Evolutionary conservation across 441 rosid species (phyloP).

Genomic region (Populus hybrid): DNA sequence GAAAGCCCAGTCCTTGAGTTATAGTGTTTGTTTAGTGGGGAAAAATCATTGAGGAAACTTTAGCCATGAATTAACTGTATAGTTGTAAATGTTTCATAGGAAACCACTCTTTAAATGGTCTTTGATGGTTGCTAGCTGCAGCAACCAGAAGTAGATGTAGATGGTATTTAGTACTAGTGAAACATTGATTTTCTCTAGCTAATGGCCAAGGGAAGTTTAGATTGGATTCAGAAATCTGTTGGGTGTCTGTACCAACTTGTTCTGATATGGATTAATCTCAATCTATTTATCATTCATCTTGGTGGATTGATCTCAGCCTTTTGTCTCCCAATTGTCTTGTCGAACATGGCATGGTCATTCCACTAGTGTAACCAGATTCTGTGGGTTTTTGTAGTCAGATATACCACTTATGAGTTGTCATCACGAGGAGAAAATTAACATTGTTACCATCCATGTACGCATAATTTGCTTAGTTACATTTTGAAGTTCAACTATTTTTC

Average conservation of each 20-base stretch:
- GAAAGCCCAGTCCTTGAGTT: neutral
- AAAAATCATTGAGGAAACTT: neutral
- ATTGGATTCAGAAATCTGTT: neutral
- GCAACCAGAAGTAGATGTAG: neutral
- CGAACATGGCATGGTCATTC: neutral
- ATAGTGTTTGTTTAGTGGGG: neutral
- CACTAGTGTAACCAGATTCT: neutral
- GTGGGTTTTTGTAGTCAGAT: neutral
- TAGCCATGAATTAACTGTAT: neutral
- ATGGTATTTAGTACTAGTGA: neutral
- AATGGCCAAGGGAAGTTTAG: neutral
- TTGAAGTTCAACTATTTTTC: no score
- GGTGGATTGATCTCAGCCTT: neutral
- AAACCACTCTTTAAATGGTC: neutral
- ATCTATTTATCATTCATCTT: neutral
- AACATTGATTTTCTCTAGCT: neutral
- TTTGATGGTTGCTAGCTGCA: neutral
- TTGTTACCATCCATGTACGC: neutral
- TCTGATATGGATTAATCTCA: neutral
- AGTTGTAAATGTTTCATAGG: neutral
- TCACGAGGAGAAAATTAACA: neutral
- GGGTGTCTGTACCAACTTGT: neutral
- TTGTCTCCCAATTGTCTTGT: no score
- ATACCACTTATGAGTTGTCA: neutral
- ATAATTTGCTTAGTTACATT: neutral